Conservation (phyloP, 768 basidiomycete genomes). For the Suillus clintonianus region DNA sequence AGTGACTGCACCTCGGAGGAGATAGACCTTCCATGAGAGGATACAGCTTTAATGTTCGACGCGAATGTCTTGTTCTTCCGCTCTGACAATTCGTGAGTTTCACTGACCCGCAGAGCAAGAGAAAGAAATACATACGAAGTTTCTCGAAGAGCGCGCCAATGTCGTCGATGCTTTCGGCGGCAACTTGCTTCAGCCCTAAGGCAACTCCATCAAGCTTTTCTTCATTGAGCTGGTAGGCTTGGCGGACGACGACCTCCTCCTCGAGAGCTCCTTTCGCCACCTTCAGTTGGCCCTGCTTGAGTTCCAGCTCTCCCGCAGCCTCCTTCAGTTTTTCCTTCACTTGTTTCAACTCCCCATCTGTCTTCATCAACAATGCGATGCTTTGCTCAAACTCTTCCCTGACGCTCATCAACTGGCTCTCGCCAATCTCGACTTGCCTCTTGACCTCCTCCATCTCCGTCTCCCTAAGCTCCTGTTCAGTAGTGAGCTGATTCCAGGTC, state of each 20-base stretch:
- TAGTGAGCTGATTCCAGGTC: conserved; percentile 80
- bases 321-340: conserved; percentile 57
- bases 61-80: conserved; percentile 68
- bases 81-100: conserved; percentile 45
- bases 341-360: conserved; percentile 73
- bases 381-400: conserved; percentile 93
- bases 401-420: conserved; percentile 77
- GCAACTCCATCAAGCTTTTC: conserved; percentile 71
- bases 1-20: conserved; percentile 54
- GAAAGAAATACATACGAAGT: conserved; percentile 57
- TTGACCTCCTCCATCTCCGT: conserved; percentile 82
- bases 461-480: conserved; percentile 73
- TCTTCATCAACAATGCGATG: conserved; percentile 70
- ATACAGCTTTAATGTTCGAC: conserved; percentile 66
- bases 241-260: conserved; percentile 77
- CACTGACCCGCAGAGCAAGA: neutral
- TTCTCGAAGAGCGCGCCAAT: conserved; percentile 76
- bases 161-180: conserved; percentile 68
- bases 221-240: conserved; percentile 80
- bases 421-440: conserved; percentile 81
- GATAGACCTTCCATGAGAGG: conserved; percentile 61
- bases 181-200: conserved; percentile 60
- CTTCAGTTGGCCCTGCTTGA: conserved; percentile 59
- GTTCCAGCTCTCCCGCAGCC: conserved; percentile 52
- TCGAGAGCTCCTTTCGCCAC: conserved; percentile 62